phyloP scores from a whole-genome alignment of 768 basidiomycete genomes.

The Auriculariales sp. region DNA sequence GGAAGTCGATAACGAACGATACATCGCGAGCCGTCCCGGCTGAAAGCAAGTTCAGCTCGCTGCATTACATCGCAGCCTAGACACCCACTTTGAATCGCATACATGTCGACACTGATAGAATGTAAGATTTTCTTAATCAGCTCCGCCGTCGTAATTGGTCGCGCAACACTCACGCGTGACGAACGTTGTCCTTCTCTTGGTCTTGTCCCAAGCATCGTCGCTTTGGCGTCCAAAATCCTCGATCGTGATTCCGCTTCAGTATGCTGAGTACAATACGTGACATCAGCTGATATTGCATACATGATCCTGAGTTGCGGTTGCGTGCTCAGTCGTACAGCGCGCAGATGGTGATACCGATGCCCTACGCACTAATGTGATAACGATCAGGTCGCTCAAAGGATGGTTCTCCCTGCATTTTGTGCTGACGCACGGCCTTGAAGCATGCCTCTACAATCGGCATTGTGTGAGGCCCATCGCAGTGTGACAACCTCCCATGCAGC shows the following conservation, averaged over 20 bases:
- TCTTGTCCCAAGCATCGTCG: conserved; percentile 23
- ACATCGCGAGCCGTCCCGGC: conserved; percentile 63
- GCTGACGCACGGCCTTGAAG: no score
- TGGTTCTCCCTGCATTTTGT: no score
- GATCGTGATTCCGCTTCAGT: conserved; percentile 38
- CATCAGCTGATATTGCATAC: background rate
- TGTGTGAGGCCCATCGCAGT: no score
- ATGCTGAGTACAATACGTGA: background rate
- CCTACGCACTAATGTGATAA: no score
- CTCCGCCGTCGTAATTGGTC: background rate
- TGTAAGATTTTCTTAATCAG: conserved; percentile 3
- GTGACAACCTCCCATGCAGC: no score
- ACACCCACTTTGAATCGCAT: conserved; percentile 26
- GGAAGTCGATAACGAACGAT: conserved; percentile 67
- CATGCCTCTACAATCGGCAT: no score
- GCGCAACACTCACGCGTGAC: conserved; percentile 24
- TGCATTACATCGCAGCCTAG: background rate
- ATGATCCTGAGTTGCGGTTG: no score
- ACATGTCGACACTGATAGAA: conserved; percentile 29
- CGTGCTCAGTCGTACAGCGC: no score
- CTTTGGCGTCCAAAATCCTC: conserved; percentile 19
- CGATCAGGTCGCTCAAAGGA: no score
- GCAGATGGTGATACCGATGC: no score
- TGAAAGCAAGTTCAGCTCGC: conserved; percentile 9
- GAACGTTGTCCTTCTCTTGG: conserved; percentile 23